A percentile compares a stretch with the other conserved stretches of the same genome.
Evolutionary conservation across 345 rosid genomes (phyloP).

Genomic region (Gossypium ekmanianum): DNA sequence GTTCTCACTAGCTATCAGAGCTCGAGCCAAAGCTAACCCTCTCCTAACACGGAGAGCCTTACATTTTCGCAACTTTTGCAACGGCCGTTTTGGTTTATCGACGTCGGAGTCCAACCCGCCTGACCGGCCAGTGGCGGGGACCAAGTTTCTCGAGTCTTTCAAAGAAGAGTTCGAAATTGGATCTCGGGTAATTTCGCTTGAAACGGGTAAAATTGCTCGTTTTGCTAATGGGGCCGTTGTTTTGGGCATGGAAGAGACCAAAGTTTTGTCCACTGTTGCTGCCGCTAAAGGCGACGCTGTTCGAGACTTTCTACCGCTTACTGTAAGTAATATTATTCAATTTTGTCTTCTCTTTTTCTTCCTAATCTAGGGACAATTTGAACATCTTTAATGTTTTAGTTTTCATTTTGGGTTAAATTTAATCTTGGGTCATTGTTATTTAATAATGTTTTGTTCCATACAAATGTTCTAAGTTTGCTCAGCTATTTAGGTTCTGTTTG

Average conservation of each 20-base stretch:
- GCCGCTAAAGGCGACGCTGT: constrained; percentile 57
- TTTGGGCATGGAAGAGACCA: constrained; percentile 69
- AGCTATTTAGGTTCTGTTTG: not conserved
- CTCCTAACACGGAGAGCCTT: constrained; percentile 55
- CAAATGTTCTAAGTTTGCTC: not conserved
- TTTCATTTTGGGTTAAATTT: not conserved
- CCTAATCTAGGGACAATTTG: not conserved
- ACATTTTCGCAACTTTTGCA: constrained; percentile 52
- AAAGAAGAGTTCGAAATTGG: constrained; percentile 86
- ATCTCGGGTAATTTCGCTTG: constrained; percentile 62
- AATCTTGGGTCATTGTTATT: not conserved
- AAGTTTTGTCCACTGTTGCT: constrained; percentile 76
- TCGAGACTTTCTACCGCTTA: constrained; percentile 80
- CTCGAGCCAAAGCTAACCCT: constrained; percentile 36
- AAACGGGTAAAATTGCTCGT: constrained; percentile 84
- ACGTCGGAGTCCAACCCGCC: constrained; percentile 38
- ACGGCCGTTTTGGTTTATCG: constrained; percentile 54
- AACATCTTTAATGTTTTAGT: not conserved
- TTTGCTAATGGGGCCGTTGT: constrained; percentile 88
- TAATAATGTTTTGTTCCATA: not conserved
- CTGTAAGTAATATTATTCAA: constrained; percentile 40
- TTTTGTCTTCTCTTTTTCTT: not conserved
- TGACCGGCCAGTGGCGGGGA: constrained; percentile 36
- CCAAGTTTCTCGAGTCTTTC: constrained; percentile 65
- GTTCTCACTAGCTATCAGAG: constrained; percentile 52